Base-by-base conservation (phyloP, 78 protist species). In the Kipferlia bialata region DNA sequence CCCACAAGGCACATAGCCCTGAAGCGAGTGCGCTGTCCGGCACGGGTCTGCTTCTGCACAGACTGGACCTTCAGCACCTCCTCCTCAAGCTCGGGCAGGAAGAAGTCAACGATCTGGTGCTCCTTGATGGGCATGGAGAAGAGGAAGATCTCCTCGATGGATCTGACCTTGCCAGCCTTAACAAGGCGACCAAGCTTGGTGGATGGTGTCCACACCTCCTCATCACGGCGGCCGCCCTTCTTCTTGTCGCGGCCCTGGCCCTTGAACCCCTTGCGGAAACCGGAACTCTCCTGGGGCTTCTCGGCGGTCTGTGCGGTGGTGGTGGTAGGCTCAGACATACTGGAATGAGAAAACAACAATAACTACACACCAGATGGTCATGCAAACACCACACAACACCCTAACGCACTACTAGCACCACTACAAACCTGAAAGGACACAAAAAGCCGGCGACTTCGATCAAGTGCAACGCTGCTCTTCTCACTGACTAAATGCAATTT, bases 171-270 rank as follows among this genome's bases (percentile, higher is more conserved):
- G 66, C 87, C 87, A 2, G 41, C 90, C 66, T 85, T 75, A 37
- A 97, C 99, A 32, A 97, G 92, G 60, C 98, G 91, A 60, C 99
- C 99, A 31, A 97, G 91, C 89, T 95, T 94, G 85, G 99, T 97
- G 54, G 83, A 82, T 61, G 99, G 99, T 2, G 68, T 71, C 99
- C 99, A 97, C 67, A 82, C 60, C 36, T 76, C 85, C 48, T 82
- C 78, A 0, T 45, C 64, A 16, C 48, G 63, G 45, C 83, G 86
- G 2, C 88, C 60, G 24, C 66, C 17, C 37, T 16, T 22, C n/a
- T 58, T 37, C 26, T 58, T 59, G 33, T 28, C 58, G 54, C 51
- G 15, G 20, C 48, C 48, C 17, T 32, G 56, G 41, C 59, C 71
- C 12, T 28, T 16, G 66, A 63, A 63, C n/a, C 67, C 67, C n/a